phyloP scores from a whole-genome alignment of 2,329 filamentous ascomycete species.

The Xylariaceae sp. region DNA sequence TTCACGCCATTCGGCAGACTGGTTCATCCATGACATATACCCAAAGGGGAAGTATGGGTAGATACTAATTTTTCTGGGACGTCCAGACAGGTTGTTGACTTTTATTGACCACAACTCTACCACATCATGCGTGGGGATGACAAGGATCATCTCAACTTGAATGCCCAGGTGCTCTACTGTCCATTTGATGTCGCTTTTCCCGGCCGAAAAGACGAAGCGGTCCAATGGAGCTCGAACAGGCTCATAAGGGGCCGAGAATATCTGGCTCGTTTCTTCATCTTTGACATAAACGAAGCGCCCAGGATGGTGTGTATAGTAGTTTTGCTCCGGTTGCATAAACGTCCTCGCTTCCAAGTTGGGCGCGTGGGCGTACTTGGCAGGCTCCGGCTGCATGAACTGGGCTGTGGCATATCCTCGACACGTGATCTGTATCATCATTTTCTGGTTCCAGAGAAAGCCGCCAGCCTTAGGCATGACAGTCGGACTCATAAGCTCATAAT shows the following conservation, averaged over 20 bases:
- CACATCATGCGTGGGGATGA: conserved; percentile 49
- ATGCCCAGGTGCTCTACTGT: conserved; percentile 46
- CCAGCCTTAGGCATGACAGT: conserved; percentile 52
- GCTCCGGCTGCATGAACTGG: conserved; percentile 59
- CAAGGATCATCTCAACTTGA: conserved; percentile 47
- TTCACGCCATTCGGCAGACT: conserved; percentile 47
- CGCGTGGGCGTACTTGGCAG: conserved; percentile 55
- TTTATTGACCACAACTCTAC: conserved; percentile 52
- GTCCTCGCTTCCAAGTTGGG: conserved; percentile 55
- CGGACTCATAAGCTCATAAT: conserved; percentile 52
- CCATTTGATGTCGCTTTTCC: conserved; percentile 53
- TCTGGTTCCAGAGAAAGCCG: conserved; percentile 56
- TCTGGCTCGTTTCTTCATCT: conserved; percentile 39
- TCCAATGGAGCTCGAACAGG: conserved; percentile 46
- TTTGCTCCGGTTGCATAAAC: conserved; percentile 58
- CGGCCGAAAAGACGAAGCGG: conserved; percentile 48
- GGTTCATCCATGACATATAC: conserved; percentile 62
- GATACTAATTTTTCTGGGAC: conserved; percentile 43
- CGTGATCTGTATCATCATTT: conserved; percentile 58
- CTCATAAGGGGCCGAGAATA: conserved; percentile 54
- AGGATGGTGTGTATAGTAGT: conserved; percentile 55
- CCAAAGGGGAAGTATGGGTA: conserved; percentile 55
- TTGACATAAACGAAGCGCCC: conserved; percentile 57
- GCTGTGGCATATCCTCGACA: conserved; percentile 55
- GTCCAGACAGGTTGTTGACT: conserved; percentile 44